Conservation (phyloP, 2,329 filamentous ascomycete genomes). For the Tolypocladium amazonense region DNA sequence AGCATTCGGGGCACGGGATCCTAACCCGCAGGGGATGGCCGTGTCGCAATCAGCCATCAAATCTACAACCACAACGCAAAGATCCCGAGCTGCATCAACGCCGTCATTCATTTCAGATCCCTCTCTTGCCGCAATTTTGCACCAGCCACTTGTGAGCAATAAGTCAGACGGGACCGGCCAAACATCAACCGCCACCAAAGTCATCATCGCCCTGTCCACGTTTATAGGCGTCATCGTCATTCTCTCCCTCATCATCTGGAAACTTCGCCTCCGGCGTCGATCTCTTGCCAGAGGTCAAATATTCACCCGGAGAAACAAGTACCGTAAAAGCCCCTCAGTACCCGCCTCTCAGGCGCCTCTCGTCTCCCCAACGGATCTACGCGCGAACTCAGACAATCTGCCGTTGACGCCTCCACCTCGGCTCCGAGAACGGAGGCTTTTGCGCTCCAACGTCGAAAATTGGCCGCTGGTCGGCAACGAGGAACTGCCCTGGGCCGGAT, state of each 20-base stretch:
- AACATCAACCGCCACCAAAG: slow-evolving; percentile 29
- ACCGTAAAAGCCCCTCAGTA: neutral
- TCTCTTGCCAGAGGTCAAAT: neutral
- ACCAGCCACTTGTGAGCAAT: slow-evolving; percentile 1
- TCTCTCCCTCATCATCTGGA: slow-evolving; percentile 20
- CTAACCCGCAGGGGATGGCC: neutral
- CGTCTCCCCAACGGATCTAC: slow-evolving; percentile 25
- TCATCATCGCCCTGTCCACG: slow-evolving; percentile 33
- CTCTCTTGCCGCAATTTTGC: slow-evolving; percentile 6
- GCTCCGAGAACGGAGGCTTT: slow-evolving; percentile 34
- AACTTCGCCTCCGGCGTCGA: slow-evolving; percentile 19
- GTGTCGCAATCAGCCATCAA: neutral
- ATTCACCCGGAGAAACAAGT: neutral
- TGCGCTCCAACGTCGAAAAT: slow-evolving; percentile 15
- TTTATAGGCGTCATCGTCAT: slow-evolving; percentile 27
- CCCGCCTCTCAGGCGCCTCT: slow-evolving; percentile 29
- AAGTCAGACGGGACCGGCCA: neutral
- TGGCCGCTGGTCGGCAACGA: neutral
- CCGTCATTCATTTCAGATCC: slow-evolving; percentile 8
- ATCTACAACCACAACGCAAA: neutral
- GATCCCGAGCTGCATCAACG: neutral
- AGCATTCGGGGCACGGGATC: neutral
- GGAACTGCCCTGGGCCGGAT: neutral
- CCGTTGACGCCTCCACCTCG: slow-evolving; percentile 35
- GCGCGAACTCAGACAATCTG: slow-evolving; percentile 7